Percentiles rank a stretch among this genome's conserved stretches.
phyloP scores from a whole-genome alignment of 148 eudicot species.

The Silene latifolia region DNA sequence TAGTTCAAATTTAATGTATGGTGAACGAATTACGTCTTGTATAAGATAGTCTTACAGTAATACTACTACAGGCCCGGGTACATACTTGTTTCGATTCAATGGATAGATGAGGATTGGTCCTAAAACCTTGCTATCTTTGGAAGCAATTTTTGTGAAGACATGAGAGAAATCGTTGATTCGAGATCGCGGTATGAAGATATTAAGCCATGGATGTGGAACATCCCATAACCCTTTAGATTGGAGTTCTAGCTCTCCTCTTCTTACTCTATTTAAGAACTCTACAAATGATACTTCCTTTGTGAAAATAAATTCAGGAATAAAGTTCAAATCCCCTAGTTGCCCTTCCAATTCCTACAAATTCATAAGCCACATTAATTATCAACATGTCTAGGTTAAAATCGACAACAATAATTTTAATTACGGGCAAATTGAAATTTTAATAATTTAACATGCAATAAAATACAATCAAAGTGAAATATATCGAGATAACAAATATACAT shows the following conservation, averaged over 20 bases:
- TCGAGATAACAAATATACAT: background rate
- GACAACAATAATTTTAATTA: too few species aligned
- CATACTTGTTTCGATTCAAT: slow-evolving; percentile 61
- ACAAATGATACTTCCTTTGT: slow-evolving; percentile 39
- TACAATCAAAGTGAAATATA: background rate
- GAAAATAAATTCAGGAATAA: slow-evolving; percentile 41
- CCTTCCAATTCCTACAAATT: slow-evolving; percentile 43
- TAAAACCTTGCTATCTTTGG: slow-evolving; percentile 31
- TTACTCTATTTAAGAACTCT: slow-evolving; percentile 63
- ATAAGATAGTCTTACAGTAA: too few species aligned
- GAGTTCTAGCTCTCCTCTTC: slow-evolving; percentile 55
- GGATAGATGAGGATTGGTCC: slow-evolving; percentile 84
- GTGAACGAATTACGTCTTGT: too few species aligned
- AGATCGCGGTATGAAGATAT: slow-evolving; percentile 72
- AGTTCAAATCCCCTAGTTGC: slow-evolving; percentile 35
- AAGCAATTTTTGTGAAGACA: slow-evolving; percentile 49
- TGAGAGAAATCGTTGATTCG: slow-evolving; percentile 46
- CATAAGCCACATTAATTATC: background rate
- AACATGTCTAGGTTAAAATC: too few species aligned
- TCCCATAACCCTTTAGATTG: slow-evolving; percentile 58
- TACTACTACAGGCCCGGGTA: background rate
- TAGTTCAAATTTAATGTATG: too few species aligned
- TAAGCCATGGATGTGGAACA: slow-evolving; percentile 93
- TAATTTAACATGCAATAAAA: too few species aligned
- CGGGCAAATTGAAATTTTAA: too few species aligned